A percentile compares a stretch with the other conserved stretches of the same genome.
Conservation (phyloP, 2,329 filamentous ascomycete genomes). For the Apiospora koreana region DNA sequence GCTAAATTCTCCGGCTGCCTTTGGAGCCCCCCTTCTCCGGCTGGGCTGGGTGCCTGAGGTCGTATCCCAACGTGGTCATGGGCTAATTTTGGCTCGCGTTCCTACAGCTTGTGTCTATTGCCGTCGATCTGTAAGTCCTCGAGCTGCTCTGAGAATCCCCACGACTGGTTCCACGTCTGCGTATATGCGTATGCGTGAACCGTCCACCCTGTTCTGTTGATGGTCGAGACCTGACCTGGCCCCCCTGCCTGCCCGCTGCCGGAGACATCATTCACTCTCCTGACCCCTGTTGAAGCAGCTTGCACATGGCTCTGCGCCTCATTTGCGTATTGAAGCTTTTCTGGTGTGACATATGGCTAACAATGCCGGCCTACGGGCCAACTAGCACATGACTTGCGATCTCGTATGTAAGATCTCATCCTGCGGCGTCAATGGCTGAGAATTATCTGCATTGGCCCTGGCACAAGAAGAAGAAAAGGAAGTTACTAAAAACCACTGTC, state of each 20-base stretch:
- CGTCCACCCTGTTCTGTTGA: slow-evolving; percentile 19
- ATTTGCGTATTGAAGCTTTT: slow-evolving; percentile 15
- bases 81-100: slow-evolving; percentile 43
- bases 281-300: slow-evolving; percentile 12
- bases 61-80: slow-evolving; percentile 25
- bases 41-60: slow-evolving; percentile 13
- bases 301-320: slow-evolving; percentile 14
- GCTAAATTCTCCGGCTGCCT: slow-evolving; percentile 22
- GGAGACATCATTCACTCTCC: slow-evolving; percentile 20
- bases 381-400: slow-evolving; percentile 90
- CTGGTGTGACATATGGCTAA: slow-evolving; percentile 43
- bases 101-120: slow-evolving; percentile 83
- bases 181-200: slow-evolving; percentile 23
- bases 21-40: not conserved
- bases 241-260: slow-evolving; percentile 19
- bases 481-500: slow-evolving; percentile 34
- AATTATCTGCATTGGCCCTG: slow-evolving; percentile 22
- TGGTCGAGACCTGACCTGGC: slow-evolving; percentile 19
- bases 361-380: slow-evolving; percentile 40
- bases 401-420: slow-evolving; percentile 64
- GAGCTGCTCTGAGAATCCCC: slow-evolving; percentile 28
- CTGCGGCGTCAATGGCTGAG: slow-evolving; percentile 31
- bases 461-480: slow-evolving; percentile 26
- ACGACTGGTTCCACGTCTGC: slow-evolving; percentile 34
- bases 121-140: slow-evolving; percentile 79